These are phyloP conservation scores for Penicillium steckii DNA, from an alignment of 495 filamentous ascomycete species.

Conservation along the genomic window DNA sequence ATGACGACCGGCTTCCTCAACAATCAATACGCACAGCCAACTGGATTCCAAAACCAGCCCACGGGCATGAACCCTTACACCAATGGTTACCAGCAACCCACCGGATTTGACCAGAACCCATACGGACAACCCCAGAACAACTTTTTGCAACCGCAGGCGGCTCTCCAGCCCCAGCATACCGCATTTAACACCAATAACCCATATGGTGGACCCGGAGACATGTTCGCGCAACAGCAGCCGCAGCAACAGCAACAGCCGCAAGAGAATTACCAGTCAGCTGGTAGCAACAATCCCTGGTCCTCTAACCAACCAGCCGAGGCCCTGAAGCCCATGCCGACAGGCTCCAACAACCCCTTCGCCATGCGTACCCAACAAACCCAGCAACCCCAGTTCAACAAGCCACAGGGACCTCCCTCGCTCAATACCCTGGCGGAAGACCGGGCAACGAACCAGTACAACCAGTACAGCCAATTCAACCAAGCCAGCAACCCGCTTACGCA, in stretches of 20 bases:
- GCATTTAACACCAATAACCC: conserved; percentile 69
- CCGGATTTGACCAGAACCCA: conserved; percentile 59
- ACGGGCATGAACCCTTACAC: conserved; percentile 70
- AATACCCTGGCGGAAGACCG: conserved; percentile 71
- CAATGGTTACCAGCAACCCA: conserved; percentile 65
- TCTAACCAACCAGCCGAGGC: conserved; percentile 42
- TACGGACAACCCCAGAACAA: conserved; percentile 52
- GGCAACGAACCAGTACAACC: conserved; percentile 55
- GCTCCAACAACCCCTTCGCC: conserved; percentile 97
- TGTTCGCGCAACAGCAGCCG: conserved; percentile 46
- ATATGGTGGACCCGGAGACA: conserved; percentile 50
- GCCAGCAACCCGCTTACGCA: conserved; percentile 18
- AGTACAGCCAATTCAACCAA: conserved; percentile 46
- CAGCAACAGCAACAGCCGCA: conserved; percentile 52
- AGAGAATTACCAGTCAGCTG: conserved; percentile 62
- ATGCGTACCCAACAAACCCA: conserved; percentile 49
- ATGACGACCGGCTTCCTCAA: conserved; percentile 81
- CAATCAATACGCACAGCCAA: conserved; percentile 77
- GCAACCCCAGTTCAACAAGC: conserved; percentile 54
- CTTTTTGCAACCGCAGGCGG: conserved; percentile 48
- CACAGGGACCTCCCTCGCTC: conserved; percentile 60
- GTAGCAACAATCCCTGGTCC: conserved; percentile 80
- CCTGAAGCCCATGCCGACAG: conserved; percentile 63
- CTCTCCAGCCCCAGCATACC: conserved; percentile 70
- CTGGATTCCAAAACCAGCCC: conserved; percentile 59